Evolutionary conservation across 176 grass and related monocot genomes (phyloP), one percentile per base, ranked within the genome.

Genomic region (Rhynchospora breviuscula): DNA sequence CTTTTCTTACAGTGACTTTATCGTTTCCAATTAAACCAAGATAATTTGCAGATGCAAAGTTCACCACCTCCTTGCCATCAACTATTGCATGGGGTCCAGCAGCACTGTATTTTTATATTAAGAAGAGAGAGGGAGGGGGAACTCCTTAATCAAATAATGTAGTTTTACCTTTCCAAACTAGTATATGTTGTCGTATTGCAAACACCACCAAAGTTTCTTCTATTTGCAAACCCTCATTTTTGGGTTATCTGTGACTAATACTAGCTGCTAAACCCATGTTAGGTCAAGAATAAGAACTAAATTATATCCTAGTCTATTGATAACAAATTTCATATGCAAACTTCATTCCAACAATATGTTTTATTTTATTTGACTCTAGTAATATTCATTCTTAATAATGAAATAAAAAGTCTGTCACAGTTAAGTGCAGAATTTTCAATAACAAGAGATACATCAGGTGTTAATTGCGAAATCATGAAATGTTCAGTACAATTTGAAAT

Each of bases 21-120:
- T 97, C 79, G 3, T 94, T 94, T 80, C 92, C 95, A 86, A 98
- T 82, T 78, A 98, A 87, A 80, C 95, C 95, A 43, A 98, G 95
- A 62, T 98, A 98, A 79, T 98, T 94, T 85, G 95, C 87, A 58
- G 95, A 98, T 46, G 92, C 92, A 90, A 98, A 94, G 87, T 94
- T 98, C 58, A 98, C 62, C 81, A 98, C 92, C 88, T 98, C 95
- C 81, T 94, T 94, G 57, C 92, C 95, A 82, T 91, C 84, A 84
- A 98, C 87, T 14, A 88, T 87, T 35, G 92, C 89, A 72, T 93
- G 92, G 22, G 95, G 95, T 79, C 90, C 90, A 59, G 95, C 92
- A 79, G 92, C 90, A 85, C 92, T 98, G 81, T 80, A 87, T 82
- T 57, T 79, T 25, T 22, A 76, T 12, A 46, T 18, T 18, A 61